These are phyloP conservation scores for Beta macrorhiza DNA, from an alignment of 179 eudicot species.

Conservation along the genomic window DNA sequence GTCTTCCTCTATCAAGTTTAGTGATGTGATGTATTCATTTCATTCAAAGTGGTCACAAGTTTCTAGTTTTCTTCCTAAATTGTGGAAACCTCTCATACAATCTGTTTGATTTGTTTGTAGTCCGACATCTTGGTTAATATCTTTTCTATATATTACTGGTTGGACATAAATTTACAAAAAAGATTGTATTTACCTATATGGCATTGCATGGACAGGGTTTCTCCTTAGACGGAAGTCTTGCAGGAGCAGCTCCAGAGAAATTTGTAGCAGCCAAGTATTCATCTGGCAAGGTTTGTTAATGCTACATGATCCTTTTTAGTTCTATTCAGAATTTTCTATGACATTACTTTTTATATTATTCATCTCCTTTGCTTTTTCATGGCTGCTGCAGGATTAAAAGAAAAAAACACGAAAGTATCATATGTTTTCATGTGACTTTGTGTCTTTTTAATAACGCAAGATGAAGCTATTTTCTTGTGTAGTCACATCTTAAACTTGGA, in stretches of 20 bases:
- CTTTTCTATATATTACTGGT: neutral
- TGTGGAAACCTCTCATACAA: neutral
- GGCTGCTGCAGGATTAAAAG: conserved; percentile 76
- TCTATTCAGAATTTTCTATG: neutral
- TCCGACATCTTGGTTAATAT: neutral
- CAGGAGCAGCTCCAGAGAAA: conserved; percentile 59
- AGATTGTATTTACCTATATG: neutral
- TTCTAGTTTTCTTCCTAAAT: neutral
- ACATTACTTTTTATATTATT: conserved; percentile 9
- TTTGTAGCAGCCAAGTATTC: conserved; percentile 92
- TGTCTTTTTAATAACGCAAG: conserved; percentile 41
- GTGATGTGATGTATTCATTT: neutral
- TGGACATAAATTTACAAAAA: neutral
- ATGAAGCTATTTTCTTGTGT: conserved; percentile 50
- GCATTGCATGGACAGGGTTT: conserved; percentile 58
- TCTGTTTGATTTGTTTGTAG: neutral
- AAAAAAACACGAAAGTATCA: conserved; percentile 38
- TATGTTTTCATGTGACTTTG: conserved; percentile 46
- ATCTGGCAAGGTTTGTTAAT: conserved; percentile 61
- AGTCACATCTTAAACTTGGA: conserved; percentile 45
- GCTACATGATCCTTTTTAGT: neutral
- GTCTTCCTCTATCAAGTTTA: neutral
- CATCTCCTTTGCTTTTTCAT: conserved; percentile 44
- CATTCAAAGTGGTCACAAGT: neutral
- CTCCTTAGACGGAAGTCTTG: conserved; percentile 52